Percentiles rank a stretch among this genome's conserved stretches.
Evolutionary conservation across 2,329 filamentous ascomycete genomes (phyloP).

Genomic region (Bisporella sp.): DNA sequence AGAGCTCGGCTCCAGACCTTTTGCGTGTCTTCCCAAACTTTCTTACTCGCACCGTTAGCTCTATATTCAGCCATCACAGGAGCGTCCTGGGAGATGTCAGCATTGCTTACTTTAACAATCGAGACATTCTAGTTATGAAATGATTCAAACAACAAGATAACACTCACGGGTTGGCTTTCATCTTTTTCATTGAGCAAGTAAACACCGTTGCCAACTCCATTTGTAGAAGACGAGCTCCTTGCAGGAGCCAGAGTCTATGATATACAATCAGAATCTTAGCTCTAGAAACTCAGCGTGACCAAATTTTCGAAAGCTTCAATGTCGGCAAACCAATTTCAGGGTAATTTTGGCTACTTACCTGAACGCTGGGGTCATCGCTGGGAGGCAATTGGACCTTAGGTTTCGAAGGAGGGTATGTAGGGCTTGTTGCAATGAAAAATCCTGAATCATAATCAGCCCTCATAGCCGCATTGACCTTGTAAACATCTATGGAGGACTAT

Average conservation of each 20-base stretch:
- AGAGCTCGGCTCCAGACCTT: not conserved
- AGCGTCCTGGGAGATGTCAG: not conserved
- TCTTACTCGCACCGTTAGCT: not conserved
- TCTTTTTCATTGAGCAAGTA: constrained; percentile 31
- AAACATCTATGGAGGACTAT: not conserved
- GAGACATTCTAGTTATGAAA: no score
- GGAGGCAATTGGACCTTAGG: constrained; percentile 11
- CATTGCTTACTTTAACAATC: not conserved
- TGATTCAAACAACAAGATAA: no score
- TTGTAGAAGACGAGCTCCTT: constrained; percentile 22
- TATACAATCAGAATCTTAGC: no score
- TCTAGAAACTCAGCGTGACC: no score
- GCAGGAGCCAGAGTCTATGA: constrained; percentile 2
- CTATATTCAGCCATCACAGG: not conserved
- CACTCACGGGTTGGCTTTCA: constrained; percentile 17
- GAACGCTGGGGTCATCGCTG: constrained; percentile 9
- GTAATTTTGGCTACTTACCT: no score
- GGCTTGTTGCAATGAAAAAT: constrained; percentile 31
- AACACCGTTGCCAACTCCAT: constrained; percentile 32
- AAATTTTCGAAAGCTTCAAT: no score
- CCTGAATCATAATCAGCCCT: not conserved
- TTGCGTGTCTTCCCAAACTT: not conserved
- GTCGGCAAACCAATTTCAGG: no score
- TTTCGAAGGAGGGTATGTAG: constrained; percentile 23
- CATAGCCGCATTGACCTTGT: not conserved